These are phyloP conservation scores for Daldinia loculata DNA, from an alignment of 495 filamentous ascomycete species.

Conservation along the genomic window DNA sequence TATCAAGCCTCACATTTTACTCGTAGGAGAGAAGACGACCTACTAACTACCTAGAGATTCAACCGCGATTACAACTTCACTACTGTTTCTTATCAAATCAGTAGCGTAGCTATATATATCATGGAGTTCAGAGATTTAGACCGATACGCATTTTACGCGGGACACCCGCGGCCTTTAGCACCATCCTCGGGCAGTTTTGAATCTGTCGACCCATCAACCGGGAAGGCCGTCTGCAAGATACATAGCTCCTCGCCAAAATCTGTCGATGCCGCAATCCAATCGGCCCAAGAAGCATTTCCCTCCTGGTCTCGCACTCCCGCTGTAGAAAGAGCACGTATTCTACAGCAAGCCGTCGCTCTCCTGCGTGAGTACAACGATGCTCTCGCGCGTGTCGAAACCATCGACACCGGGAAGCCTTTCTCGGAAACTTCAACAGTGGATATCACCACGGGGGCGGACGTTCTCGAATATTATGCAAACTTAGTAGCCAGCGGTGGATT, in stretches of 20 bases:
- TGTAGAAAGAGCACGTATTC: constrained; percentile 71
- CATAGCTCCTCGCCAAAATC: constrained; percentile 69
- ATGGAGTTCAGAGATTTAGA: constrained; percentile 59
- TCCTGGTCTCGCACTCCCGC: constrained; percentile 72
- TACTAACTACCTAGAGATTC: neutral
- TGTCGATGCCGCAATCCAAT: constrained; percentile 69
- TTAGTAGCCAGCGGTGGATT: constrained; percentile 70
- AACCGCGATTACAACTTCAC: neutral
- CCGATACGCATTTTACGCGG: constrained; percentile 74
- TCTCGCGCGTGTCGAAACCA: constrained; percentile 73
- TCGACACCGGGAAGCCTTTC: constrained; percentile 78
- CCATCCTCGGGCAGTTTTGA: constrained; percentile 68
- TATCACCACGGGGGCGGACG: constrained; percentile 77
- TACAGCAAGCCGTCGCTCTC: constrained; percentile 71
- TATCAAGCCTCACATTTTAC: constrained; percentile 5
- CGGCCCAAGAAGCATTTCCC: constrained; percentile 69
- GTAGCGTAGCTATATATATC: neutral
- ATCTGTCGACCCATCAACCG: constrained; percentile 73
- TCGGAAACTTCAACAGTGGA: constrained; percentile 80
- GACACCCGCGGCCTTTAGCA: constrained; percentile 64
- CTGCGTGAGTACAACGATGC: constrained; percentile 74
- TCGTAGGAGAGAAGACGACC: neutral
- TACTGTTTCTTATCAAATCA: neutral
- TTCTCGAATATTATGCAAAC: constrained; percentile 79
- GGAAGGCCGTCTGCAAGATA: constrained; percentile 68